A percentile compares a stretch with the other conserved stretches of the same genome.
Conservation (phyloP, 768 basidiomycete species). For the Hypsizygus marmoreus region DNA sequence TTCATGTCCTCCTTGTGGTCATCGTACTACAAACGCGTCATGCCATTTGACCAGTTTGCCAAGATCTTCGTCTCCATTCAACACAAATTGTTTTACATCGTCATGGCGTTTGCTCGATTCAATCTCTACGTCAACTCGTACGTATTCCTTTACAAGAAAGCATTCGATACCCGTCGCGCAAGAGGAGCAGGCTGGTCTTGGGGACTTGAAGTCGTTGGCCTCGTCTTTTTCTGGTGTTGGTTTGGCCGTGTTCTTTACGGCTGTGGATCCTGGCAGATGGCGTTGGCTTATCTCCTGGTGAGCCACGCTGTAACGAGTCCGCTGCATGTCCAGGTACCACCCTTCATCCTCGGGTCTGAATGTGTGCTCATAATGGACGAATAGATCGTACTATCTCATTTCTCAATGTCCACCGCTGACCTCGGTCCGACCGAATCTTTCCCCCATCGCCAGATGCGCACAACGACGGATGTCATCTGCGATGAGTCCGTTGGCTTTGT, state of each 20-base stretch:
- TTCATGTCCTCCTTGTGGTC: constrained; percentile 90
- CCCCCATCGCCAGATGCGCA: constrained; percentile 90
- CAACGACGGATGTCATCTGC: constrained; percentile 96
- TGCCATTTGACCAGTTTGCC: constrained; percentile 75
- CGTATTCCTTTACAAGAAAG: constrained; percentile 64
- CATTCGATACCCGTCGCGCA: constrained; percentile 62
- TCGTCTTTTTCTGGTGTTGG: constrained; percentile 91
- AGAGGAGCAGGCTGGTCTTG: constrained; percentile 78
- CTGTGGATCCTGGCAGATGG: constrained; percentile 71
- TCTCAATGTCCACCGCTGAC: constrained; percentile 91
- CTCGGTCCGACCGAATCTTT: constrained; percentile 91
- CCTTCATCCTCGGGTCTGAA: neutral
- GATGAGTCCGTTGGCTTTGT: constrained; percentile 80
- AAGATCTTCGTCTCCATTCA: constrained; percentile 71
- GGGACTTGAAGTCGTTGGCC: constrained; percentile 71
- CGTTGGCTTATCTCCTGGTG: constrained; percentile 75
- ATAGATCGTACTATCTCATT: constrained; percentile 96
- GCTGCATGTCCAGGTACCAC: constrained; percentile 86
- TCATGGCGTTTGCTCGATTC: constrained; percentile 90
- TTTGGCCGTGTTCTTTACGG: constrained; percentile 69
- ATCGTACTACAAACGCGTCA: constrained; percentile 89
- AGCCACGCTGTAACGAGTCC: constrained; percentile 88
- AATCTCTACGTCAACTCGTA: constrained; percentile 94
- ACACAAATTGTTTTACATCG: constrained; percentile 90
- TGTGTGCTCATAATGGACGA: neutral